Base-by-base conservation (phyloP, 768 basidiomycete genomes). In the Candolleomyces efflorescens region DNA sequence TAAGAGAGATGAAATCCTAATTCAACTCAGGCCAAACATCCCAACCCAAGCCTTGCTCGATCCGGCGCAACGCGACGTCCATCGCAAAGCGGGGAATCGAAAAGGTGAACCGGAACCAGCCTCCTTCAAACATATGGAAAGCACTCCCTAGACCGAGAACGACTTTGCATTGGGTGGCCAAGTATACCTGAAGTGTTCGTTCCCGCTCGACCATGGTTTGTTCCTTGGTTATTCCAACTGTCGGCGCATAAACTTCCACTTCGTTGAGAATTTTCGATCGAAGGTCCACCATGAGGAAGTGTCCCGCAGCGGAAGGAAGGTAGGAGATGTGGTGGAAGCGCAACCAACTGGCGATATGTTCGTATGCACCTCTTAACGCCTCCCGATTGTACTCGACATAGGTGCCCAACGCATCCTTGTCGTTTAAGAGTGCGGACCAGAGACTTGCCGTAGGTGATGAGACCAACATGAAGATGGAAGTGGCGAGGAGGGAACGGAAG, bases 301-400 rank as follows among this genome's bases (percentile, higher is more conserved):
- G 65, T 11, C 60, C 63, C 6, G 65, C 65, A 2, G 53, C 52
- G 2, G 59, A 45, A 11, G 63, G 57, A 17, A 62, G 39, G 54
- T 66, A 66, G 3, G 58, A 57, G n/a, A 66, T 44, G 2, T 54
- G 51, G 47, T 68, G 69, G 59, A 59, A 63, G 12, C 54, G 58
- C 44, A 68, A 56, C 69, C 69, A 70, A 5, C 41, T 48, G n/a
- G 64, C 61, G 18, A 65, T 41, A 23, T 64, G 56, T 38, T 68
- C 66, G 51, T 68, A 68, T 17, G 66, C 62, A 26, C 59, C 63
- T 4, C 54, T 24, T 5, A 68, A 54, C 3, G 38, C 54, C 6
- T 20, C 20, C 24, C 57, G 49, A 47, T 70, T 70, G 9, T 53
- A 45, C 11, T 36, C 45, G 22, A 70, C 55, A 43, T 65, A 70